These are phyloP conservation scores for Colletotrichum navitas DNA, from an alignment of 2,329 filamentous ascomycete genomes.

Conservation along the genomic window DNA sequence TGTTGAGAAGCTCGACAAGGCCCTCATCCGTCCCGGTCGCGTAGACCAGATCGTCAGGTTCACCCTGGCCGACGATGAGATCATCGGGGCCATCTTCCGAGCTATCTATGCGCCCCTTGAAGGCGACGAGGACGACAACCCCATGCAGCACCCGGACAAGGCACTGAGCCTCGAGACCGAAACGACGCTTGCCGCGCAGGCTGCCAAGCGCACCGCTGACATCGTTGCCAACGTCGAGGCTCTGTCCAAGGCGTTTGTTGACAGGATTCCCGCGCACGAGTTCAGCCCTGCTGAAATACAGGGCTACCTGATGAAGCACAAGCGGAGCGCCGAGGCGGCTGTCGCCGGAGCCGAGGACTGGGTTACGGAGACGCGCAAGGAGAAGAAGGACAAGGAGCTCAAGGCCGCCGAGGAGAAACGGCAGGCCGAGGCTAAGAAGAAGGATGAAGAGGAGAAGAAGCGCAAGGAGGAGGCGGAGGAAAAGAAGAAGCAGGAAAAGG, in stretches of 20 bases:
- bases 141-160: background rate
- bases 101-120: conserved; percentile 69
- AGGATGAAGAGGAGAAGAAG: conserved; percentile 51
- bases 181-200: conserved; percentile 50
- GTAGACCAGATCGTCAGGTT: conserved; percentile 72
- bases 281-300: conserved; percentile 74
- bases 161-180: conserved; percentile 35
- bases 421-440: conserved; percentile 54
- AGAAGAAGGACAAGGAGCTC: conserved; percentile 61
- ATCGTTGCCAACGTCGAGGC: conserved; percentile 56
- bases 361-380: conserved; percentile 62
- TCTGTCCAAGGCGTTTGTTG: conserved; percentile 63
- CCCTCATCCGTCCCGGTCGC: conserved; percentile 72
- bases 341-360: conserved; percentile 62
- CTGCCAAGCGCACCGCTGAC: conserved; percentile 50
- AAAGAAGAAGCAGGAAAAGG: conserved; percentile 46
- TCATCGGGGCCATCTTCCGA: conserved; percentile 67
- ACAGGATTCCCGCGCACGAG: conserved; percentile 64
- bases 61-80: conserved; percentile 64
- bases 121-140: conserved; percentile 53
- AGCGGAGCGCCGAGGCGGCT: conserved; percentile 63
- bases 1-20: conserved; percentile 71
- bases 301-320: conserved; percentile 68
- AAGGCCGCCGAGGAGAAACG: conserved; percentile 57
- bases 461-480: conserved; percentile 49